A percentile compares a stretch with the other conserved stretches of the same genome.
Conservation (phyloP, 2,329 filamentous ascomycete genomes). For the Colletotrichum ledebouriae region DNA sequence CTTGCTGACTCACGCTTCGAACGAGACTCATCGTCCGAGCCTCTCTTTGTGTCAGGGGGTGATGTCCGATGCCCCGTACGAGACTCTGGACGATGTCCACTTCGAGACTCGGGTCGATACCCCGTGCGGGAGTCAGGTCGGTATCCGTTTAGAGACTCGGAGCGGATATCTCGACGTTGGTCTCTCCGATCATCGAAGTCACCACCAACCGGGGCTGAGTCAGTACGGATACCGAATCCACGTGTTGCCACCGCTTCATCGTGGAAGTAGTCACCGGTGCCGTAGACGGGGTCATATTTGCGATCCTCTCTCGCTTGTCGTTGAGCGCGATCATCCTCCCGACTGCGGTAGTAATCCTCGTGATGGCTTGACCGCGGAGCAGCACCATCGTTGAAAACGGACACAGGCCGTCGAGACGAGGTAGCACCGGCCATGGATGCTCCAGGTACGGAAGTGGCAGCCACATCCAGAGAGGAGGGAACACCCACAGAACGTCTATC, state of each 20-base stretch:
- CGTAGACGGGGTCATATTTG: slow-evolving; percentile 51
- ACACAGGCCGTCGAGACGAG: slow-evolving; percentile 60
- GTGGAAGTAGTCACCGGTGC: slow-evolving; percentile 55
- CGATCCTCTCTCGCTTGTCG: slow-evolving; percentile 57
- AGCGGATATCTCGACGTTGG: slow-evolving; percentile 46
- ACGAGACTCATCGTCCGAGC: slow-evolving; percentile 38
- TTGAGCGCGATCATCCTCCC: slow-evolving; percentile 61
- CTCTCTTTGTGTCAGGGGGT: slow-evolving; percentile 38
- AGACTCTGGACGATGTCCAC: slow-evolving; percentile 45
- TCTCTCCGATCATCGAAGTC: slow-evolving; percentile 60
- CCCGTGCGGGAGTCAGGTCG: slow-evolving; percentile 47
- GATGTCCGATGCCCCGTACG: slow-evolving; percentile 45
- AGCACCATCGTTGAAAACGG: slow-evolving; percentile 65
- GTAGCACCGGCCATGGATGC: slow-evolving; percentile 45
- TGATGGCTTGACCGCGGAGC: slow-evolving; percentile 58
- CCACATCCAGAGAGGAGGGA: slow-evolving; percentile 32
- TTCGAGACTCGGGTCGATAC: slow-evolving; percentile 56
- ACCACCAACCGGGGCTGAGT: slow-evolving; percentile 48
- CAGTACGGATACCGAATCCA: slow-evolving; percentile 67
- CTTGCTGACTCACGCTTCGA: slow-evolving; percentile 36
- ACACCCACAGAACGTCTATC: slow-evolving; percentile 45
- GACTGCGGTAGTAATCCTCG: slow-evolving; percentile 63
- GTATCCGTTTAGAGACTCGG: slow-evolving; percentile 49
- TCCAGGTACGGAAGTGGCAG: slow-evolving; percentile 29
- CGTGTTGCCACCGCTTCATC: slow-evolving; percentile 62